Conservation (phyloP, 2,329 filamentous ascomycete species). For the Karstenula rhodostoma region DNA sequence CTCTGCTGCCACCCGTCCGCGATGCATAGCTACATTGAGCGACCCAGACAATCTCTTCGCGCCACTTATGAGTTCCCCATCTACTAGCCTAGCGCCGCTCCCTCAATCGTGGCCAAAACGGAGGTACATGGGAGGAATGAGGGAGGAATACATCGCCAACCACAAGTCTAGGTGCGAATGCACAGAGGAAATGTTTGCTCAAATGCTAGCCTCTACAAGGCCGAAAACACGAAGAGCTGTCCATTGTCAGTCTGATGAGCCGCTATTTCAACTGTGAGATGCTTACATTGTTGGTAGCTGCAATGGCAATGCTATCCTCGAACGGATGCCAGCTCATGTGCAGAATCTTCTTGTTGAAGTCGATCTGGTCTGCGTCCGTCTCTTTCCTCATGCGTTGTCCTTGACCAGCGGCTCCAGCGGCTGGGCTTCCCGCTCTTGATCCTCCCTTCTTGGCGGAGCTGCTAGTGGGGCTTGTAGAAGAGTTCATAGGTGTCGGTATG, state of each 20-base stretch:
- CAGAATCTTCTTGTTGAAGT: constrained; percentile 99
- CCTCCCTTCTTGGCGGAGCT: constrained; percentile 85
- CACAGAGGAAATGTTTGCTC: constrained; percentile 34
- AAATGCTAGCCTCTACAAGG: constrained; percentile 53
- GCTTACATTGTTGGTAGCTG: constrained; percentile 98
- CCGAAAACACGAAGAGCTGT: constrained; percentile 65
- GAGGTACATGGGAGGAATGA: constrained; percentile 30
- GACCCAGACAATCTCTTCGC: constrained; percentile 33
- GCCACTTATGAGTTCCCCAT: constrained; percentile 33
- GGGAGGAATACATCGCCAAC: constrained; percentile 40
- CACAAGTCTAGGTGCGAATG: constrained; percentile 37
- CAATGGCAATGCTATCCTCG: constrained; percentile 99
- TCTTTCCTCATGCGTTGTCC: constrained; percentile 98
- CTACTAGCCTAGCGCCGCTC: constrained; percentile 43
- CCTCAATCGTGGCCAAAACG: constrained; percentile 34
- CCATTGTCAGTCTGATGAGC: constrained; percentile 18
- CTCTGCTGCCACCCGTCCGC: constrained; percentile 30
- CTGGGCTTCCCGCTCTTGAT: constrained; percentile 88
- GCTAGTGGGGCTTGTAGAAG: constrained; percentile 74
- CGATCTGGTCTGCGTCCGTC: constrained; percentile 98
- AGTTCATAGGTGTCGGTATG: constrained; percentile 95
- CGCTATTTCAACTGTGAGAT: background rate
- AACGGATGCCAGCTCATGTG: constrained; percentile 99
- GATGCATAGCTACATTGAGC: constrained; percentile 39
- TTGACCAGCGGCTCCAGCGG: constrained; percentile 73